Evolutionary conservation across 345 rosid genomes (phyloP).

Genomic region (Cardamine occulta): DNA sequence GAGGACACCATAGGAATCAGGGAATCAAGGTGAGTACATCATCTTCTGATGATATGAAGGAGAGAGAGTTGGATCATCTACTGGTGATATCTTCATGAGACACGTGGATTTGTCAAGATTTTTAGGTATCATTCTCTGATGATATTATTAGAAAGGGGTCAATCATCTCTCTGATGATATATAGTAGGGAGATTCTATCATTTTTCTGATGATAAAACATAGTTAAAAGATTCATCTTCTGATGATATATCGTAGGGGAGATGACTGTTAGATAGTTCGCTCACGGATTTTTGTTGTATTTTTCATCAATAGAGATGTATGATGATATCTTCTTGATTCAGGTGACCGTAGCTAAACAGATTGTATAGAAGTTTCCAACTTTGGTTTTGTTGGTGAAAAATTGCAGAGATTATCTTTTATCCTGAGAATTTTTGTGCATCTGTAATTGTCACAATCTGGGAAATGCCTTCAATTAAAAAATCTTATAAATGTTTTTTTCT

Average conservation of each 20-base stretch:
- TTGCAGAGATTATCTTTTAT: constrained; percentile 1
- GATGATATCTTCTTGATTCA: constrained; percentile 21
- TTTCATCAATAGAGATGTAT: constrained; percentile 15
- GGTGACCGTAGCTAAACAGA: background rate
- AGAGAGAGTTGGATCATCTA: constrained; percentile 32
- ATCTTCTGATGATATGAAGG: constrained; percentile 43
- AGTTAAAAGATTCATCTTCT: constrained; percentile 34
- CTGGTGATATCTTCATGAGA: constrained; percentile 38
- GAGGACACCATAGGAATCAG: constrained; percentile 32
- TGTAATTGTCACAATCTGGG: constrained; percentile 3
- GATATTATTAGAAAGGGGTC: constrained; percentile 26
- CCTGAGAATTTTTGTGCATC: background rate
- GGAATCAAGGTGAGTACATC: constrained; percentile 35
- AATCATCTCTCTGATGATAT: constrained; percentile 40
- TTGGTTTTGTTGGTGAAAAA: constrained; percentile 3
- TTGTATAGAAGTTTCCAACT: constrained; percentile 17
- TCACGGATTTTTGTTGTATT: constrained; percentile 21
- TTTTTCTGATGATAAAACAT: constrained; percentile 29
- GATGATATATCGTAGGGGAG: constrained; percentile 26
- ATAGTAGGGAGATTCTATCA: constrained; percentile 32
- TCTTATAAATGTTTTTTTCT: background rate
- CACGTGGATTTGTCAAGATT: constrained; percentile 10
- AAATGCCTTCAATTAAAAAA: background rate
- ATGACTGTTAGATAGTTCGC: constrained; percentile 25
- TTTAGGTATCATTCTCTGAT: constrained; percentile 34